Base-by-base conservation (phyloP, 2,329 filamentous ascomycete species). In the Exophiala spinifera region DNA sequence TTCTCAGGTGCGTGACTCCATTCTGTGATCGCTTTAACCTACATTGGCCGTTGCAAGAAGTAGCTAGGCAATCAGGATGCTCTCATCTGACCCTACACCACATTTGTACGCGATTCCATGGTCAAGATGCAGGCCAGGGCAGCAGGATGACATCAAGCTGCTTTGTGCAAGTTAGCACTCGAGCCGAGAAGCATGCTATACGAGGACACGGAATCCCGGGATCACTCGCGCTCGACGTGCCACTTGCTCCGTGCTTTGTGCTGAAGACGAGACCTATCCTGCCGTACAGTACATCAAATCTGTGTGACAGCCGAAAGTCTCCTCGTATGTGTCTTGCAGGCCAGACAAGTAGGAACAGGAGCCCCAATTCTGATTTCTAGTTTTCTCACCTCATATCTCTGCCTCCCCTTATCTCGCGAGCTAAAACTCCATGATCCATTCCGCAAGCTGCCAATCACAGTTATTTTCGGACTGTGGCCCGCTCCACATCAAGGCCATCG, bases 381-480 rank as follows among this genome's bases (percentile, higher is more conserved):
- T 42, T 46, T 17, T 40, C 14, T 25, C 44, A 49, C 21, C 19
- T 37, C 50, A 52, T 47, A 52, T 52, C 50, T 37, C 14, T 37
- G 36, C 25, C 10, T 31, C n/a, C n/a, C 23, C 51, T 58, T 58
- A 58, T 58, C 56, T 46, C 37, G 31, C 15, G 34, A 20, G 40
- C 21, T 42, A 46, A 28, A 31, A 19, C 37, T 17, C 25, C 28
- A 7, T 17, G 20, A 44, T 43, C 45, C 45, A 13, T 54, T 37
- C 34, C 21, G 21, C 28, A 23, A 28, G 36, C n/a, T 33, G 21
- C 19, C 39, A 37, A 23, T 55, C 49, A 44, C 53, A 40, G 45
- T n/a, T 44, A 55, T 36, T 36, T 51, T 50, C 17, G 45, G 49
- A 48, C 40, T 15, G 48, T 43, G 53, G 53, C 46, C 43, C 53